Conservation (phyloP, 257 asterid species). For the Cruciata laevipes region DNA sequence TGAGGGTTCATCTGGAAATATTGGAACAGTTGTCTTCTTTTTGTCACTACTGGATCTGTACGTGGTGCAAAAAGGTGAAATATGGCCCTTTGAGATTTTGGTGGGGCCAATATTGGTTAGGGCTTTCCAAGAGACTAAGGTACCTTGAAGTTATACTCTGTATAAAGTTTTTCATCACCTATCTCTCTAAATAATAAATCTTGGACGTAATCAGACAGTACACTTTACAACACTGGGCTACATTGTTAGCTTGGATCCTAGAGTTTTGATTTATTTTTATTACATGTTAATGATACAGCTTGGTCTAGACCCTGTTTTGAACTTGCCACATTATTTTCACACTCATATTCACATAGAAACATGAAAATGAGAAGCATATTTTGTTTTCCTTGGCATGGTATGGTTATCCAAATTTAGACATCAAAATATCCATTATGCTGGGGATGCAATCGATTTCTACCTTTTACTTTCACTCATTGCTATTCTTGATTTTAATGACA, state of each 20-base stretch:
- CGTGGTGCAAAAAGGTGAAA: slow-evolving; percentile 67
- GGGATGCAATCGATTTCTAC: neutral
- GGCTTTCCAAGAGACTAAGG: slow-evolving; percentile 46
- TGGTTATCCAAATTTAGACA: neutral
- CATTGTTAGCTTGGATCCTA: slow-evolving; percentile 4
- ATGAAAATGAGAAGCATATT: neutral
- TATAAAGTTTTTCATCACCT: neutral
- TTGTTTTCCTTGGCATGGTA: neutral
- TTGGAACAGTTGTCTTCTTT: slow-evolving; percentile 48
- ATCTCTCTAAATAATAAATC: neutral
- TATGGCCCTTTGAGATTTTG: slow-evolving; percentile 73
- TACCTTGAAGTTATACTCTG: slow-evolving; percentile 49
- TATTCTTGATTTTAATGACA: slow-evolving; percentile 15
- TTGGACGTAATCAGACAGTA: neutral
- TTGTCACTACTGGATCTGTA: slow-evolving; percentile 49
- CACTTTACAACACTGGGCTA: neutral
- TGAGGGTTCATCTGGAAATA: slow-evolving; percentile 42
- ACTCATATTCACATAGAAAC: slow-evolving; percentile 3
- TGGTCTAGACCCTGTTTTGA: neutral
- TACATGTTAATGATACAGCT: neutral
- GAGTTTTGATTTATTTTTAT: neutral
- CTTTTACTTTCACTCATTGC: slow-evolving; percentile 14
- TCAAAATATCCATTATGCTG: neutral
- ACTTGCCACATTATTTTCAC: neutral
- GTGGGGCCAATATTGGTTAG: slow-evolving; percentile 64